phyloP scores from a whole-genome alignment of 2,329 filamentous ascomycete species.

The Claviceps humidiphila region DNA sequence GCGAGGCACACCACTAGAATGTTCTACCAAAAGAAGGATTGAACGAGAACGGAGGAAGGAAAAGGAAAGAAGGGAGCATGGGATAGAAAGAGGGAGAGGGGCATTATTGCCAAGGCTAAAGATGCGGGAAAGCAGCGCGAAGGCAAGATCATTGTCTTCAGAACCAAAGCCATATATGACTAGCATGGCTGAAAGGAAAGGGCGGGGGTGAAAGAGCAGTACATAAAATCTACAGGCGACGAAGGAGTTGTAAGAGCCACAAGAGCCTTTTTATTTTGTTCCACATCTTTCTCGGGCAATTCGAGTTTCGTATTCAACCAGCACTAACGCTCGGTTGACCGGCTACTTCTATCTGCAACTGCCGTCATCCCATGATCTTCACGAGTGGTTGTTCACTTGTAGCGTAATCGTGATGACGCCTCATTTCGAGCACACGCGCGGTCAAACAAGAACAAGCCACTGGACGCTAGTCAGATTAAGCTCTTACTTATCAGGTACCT shows the following conservation, averaged over 20 bases:
- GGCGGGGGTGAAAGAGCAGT: not conserved
- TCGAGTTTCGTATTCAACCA: not conserved
- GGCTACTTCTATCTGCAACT: not conserved
- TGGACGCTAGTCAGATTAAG: too few relatives aligned
- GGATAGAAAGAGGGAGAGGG: too few relatives aligned
- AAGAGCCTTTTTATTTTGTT: not conserved
- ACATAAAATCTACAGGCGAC: constrained; percentile 1
- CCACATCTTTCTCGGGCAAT: not conserved
- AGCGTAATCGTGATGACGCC: too few relatives aligned
- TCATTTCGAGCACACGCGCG: too few relatives aligned
- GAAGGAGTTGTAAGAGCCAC: not conserved
- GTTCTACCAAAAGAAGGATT: not conserved
- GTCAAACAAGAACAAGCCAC: too few relatives aligned
- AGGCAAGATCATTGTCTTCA: not conserved
- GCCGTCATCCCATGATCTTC: too few relatives aligned
- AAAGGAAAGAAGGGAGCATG: not conserved
- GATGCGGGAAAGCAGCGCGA: not conserved
- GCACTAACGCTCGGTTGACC: not conserved
- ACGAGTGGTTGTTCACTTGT: too few relatives aligned
- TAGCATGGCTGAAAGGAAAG: not conserved
- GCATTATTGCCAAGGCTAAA: not conserved
- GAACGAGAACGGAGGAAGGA: not conserved
- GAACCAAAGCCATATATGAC: not conserved
- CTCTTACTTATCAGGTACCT: too few relatives aligned
- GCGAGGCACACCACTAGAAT: constrained; percentile 27